Percentiles rank a stretch among this genome's conserved stretches.
Evolutionary conservation across 768 basidiomycete species (phyloP).

Genomic region (Boletus sensibilis): DNA sequence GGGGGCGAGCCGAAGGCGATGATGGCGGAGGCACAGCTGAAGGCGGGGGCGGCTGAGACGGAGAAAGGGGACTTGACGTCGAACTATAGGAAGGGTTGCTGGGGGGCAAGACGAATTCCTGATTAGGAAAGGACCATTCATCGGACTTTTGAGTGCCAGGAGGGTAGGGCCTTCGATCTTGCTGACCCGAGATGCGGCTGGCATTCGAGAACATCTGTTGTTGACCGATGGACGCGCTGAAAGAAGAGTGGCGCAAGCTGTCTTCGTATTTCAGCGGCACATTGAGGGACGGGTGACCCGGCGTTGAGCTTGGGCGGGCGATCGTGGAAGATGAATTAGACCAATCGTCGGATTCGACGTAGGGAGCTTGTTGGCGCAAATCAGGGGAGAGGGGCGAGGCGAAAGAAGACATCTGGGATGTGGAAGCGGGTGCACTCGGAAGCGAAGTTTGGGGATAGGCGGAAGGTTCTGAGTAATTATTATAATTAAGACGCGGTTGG

Average conservation of each 20-base stretch:
- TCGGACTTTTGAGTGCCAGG: constrained; percentile 55
- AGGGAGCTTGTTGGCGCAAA: constrained; percentile 41
- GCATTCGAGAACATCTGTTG: constrained; percentile 64
- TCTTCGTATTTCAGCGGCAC: constrained; percentile 70
- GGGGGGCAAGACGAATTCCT: constrained; percentile 51
- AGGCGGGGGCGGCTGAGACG: constrained; percentile 37
- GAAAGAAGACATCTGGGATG: constrained; percentile 50
- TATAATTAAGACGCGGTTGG: constrained; percentile 39
- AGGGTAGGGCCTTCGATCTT: constrained; percentile 55
- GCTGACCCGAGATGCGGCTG: constrained; percentile 70
- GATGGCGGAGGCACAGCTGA: constrained; percentile 40
- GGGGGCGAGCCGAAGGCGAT: constrained; percentile 49
- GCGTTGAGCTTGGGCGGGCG: constrained; percentile 66
- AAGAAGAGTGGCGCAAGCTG: constrained; percentile 63
- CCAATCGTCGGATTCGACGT: constrained; percentile 55
- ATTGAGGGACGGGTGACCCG: constrained; percentile 51
- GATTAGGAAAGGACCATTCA: constrained; percentile 68
- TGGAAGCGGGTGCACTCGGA: constrained; percentile 53
- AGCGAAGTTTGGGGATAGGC: constrained; percentile 49
- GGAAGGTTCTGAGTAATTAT: constrained; percentile 44
- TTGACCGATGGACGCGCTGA: constrained; percentile 56
- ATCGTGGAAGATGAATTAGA: constrained; percentile 54
- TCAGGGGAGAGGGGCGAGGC: constrained; percentile 48
- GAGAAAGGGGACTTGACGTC: constrained; percentile 39
- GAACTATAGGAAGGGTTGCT: constrained; percentile 27